Conservation (phyloP, 768 basidiomycete species). For the Termitomyces sp. region DNA sequence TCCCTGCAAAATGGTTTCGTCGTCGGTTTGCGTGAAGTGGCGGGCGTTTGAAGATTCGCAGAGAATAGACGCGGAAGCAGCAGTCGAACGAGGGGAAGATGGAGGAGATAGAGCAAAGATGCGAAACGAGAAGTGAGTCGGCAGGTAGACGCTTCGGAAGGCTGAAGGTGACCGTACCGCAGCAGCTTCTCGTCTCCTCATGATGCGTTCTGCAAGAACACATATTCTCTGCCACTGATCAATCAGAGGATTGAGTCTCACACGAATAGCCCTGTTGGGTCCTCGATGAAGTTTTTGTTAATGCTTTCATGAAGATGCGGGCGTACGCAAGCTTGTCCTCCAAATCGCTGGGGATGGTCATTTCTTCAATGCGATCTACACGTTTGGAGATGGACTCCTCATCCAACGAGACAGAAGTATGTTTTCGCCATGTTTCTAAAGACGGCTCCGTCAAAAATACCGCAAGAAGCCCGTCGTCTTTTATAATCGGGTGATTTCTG, state of each 20-base stretch:
- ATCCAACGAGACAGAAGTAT: conserved; percentile 70
- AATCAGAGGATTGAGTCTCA: conserved; percentile 72
- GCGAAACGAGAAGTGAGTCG: conserved; percentile 69
- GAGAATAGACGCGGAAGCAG: conserved; percentile 29
- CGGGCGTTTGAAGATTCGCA: conserved; percentile 32
- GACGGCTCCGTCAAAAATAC: conserved; percentile 82
- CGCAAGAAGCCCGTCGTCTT: conserved; percentile 79
- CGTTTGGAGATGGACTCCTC: conserved; percentile 85
- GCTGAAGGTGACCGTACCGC: conserved; percentile 76
- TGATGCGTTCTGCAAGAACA: conserved; percentile 80
- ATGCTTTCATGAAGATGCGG: not conserved
- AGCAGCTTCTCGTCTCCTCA: conserved; percentile 89
- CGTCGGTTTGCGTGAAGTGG: conserved; percentile 24
- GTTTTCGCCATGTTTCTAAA: conserved; percentile 87
- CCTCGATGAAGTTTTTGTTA: conserved; percentile 10
- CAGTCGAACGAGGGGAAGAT: conserved; percentile 33
- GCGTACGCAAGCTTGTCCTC: conserved; percentile 83
- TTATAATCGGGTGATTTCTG: conserved; percentile 90
- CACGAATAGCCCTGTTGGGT: conserved; percentile 62
- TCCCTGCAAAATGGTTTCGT: conserved; percentile 51
- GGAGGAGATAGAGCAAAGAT: conserved; percentile 40
- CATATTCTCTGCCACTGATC: conserved; percentile 93
- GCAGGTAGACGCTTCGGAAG: conserved; percentile 60
- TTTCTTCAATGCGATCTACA: conserved; percentile 81
- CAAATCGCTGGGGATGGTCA: conserved; percentile 89